phyloP scores from a whole-genome alignment of 495 filamentous ascomycete species.

The Aeminium ludgeri region DNA sequence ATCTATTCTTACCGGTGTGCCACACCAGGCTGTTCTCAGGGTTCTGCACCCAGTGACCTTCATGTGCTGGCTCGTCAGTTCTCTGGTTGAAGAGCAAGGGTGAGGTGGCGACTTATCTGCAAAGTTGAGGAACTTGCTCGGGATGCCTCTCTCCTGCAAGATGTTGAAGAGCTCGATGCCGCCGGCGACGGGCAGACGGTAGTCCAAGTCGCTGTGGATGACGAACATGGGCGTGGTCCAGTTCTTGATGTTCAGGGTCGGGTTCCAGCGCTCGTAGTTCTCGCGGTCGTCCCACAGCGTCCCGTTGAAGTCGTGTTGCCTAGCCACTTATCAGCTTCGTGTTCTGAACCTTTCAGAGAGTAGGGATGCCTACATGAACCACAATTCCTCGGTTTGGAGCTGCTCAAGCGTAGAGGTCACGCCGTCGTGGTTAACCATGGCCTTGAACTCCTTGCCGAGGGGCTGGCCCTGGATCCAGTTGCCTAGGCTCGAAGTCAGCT shows the following conservation, averaged over 20 bases:
- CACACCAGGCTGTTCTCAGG: constrained; percentile 32
- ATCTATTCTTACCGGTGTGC: constrained; percentile 16
- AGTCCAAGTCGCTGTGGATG: constrained; percentile 32
- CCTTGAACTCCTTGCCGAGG: constrained; percentile 66
- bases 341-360: no score
- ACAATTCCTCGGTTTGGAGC: constrained; percentile 60
- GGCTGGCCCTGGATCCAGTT: constrained; percentile 61
- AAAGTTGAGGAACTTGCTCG: constrained; percentile 38
- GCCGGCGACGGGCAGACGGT: constrained; percentile 29
- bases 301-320: background rate
- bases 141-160: constrained; percentile 32
- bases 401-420: constrained; percentile 65
- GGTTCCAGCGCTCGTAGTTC: constrained; percentile 29
- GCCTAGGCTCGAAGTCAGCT: background rate
- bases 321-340: no score
- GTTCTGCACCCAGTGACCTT: constrained; percentile 19
- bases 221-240: constrained; percentile 31
- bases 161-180: constrained; percentile 33
- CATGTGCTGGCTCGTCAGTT: background rate
- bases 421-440: constrained; percentile 52
- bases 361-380: no score
- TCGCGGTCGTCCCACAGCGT: constrained; percentile 4
- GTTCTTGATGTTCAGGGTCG: constrained; percentile 23
- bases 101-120: constrained; percentile 20
- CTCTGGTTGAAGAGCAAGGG: background rate